phyloP scores from a whole-genome alignment of 768 basidiomycete species.

The Naganishia kalamii region DNA sequence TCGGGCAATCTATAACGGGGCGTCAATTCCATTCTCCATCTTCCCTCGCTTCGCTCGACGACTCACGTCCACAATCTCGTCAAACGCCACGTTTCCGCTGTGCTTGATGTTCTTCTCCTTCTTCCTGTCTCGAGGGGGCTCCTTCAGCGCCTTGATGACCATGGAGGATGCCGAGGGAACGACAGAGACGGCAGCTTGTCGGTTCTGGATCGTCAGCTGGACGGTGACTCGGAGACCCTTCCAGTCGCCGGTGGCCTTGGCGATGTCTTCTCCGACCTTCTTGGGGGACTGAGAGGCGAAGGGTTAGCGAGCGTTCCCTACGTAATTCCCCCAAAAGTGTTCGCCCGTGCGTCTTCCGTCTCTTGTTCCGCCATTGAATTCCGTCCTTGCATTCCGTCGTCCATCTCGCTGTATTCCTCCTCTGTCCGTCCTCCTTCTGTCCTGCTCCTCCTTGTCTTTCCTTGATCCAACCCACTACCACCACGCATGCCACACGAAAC shows the following conservation, averaged over 20 bases:
- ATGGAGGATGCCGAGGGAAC: conserved; percentile 96
- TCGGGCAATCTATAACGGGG: conserved; percentile 64
- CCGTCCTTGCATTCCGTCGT: too few species aligned
- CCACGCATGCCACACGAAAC: conserved; percentile 46
- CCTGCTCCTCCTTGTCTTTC: background rate
- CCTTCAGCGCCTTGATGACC: conserved; percentile 96
- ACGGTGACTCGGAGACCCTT: conserved; percentile 99
- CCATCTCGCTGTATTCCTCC: too few species aligned
- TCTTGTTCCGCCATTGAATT: too few species aligned
- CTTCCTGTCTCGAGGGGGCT: conserved; percentile 98
- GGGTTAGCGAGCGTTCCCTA: background rate
- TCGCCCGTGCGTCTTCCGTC: too few species aligned
- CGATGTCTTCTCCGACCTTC: conserved; percentile 99
- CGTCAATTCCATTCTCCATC: background rate
- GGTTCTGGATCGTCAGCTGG: conserved; percentile 98
- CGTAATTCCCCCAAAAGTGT: too few species aligned
- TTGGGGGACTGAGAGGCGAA: conserved; percentile 73
- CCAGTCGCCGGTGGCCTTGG: conserved; percentile 96
- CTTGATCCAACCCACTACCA: too few species aligned
- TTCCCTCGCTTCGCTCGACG: background rate
- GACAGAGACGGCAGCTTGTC: conserved; percentile 93
- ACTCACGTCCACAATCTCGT: conserved; percentile 72
- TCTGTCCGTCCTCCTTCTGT: background rate
- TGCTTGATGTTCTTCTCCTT: conserved; percentile 99
- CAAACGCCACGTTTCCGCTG: conserved; percentile 82